A percentile compares a stretch with the other conserved stretches of the same genome.
These are phyloP conservation scores for Pseudomassariella vexata DNA, from an alignment of 2,329 filamentous ascomycete species.

Conservation along the genomic window DNA sequence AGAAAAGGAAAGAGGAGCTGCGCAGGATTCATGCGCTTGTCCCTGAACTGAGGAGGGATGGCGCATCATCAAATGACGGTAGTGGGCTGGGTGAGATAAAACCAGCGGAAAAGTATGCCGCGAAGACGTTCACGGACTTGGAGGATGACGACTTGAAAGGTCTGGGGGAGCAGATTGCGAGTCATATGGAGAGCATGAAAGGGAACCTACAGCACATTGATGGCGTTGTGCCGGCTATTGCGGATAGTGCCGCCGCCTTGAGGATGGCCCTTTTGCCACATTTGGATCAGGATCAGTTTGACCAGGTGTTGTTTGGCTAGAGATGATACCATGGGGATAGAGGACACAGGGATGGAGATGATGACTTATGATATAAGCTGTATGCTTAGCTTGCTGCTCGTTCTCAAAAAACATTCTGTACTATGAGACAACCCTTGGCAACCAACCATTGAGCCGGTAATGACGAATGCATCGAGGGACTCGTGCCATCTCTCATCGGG, in stretches of 20 bases:
- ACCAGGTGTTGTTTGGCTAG: constrained; percentile 40
- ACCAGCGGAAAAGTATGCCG: constrained; percentile 10
- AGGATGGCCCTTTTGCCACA: constrained; percentile 41
- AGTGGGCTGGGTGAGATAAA: constrained; percentile 12
- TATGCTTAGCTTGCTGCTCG: too few relatives aligned
- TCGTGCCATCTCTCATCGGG: too few relatives aligned
- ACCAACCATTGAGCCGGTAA: too few relatives aligned
- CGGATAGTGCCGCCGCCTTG: constrained; percentile 40
- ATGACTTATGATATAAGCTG: too few relatives aligned
- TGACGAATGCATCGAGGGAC: too few relatives aligned
- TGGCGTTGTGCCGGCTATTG: constrained; percentile 43
- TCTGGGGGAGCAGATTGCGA: constrained; percentile 42
- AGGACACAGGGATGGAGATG: too few relatives aligned
- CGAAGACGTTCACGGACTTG: constrained; percentile 17
- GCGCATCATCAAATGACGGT: constrained; percentile 4
- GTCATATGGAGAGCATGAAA: constrained; percentile 51
- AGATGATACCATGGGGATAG: too few relatives aligned
- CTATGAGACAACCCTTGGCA: background rate
- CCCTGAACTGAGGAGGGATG: constrained; percentile 25
- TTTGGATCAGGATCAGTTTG: constrained; percentile 38
- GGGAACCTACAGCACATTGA: constrained; percentile 49
- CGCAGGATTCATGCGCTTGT: constrained; percentile 46
- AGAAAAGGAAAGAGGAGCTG: constrained; percentile 42
- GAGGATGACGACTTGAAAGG: constrained; percentile 38
- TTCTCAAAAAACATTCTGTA: background rate